Evolutionary conservation across 768 basidiomycete genomes (phyloP).

Genomic region (Leccinum obscurum): DNA sequence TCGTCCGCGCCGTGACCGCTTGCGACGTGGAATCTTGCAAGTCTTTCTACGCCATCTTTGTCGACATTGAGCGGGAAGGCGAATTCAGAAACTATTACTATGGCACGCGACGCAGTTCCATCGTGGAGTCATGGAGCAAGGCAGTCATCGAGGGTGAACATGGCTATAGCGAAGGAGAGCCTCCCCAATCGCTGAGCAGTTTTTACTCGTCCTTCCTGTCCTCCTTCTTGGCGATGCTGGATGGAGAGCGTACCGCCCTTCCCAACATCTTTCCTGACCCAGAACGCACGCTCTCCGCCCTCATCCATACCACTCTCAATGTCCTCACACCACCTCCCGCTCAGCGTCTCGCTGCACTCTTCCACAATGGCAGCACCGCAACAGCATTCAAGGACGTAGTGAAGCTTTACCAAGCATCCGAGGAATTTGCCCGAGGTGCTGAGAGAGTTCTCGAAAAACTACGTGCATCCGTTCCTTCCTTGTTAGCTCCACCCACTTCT

Average conservation of each 20-base stretch:
- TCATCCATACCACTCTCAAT: slow-evolving; percentile 81
- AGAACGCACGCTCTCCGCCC: slow-evolving; percentile 67
- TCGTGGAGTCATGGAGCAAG: slow-evolving; percentile 71
- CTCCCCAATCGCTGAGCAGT: slow-evolving; percentile 49
- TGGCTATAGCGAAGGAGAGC: slow-evolving; percentile 25
- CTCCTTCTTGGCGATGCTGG: slow-evolving; percentile 63
- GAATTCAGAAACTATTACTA: slow-evolving; percentile 97
- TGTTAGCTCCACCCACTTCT: slow-evolving; percentile 24
- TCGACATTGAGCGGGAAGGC: slow-evolving; percentile 84
- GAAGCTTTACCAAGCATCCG: slow-evolving; percentile 66
- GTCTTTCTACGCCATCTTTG: slow-evolving; percentile 83
- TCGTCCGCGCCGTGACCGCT: slow-evolving; percentile 82
- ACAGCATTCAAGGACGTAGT: slow-evolving; percentile 71
- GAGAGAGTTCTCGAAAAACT: slow-evolving; percentile 80
- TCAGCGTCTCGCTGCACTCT: slow-evolving; percentile 71
- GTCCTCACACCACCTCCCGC: slow-evolving; percentile 79
- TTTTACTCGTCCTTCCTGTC: slow-evolving; percentile 79
- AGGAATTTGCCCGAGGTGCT: slow-evolving; percentile 75
- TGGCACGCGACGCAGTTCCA: slow-evolving; percentile 66
- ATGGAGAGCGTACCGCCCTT: slow-evolving; percentile 70
- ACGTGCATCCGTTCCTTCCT: slow-evolving; percentile 37
- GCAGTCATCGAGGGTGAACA: slow-evolving; percentile 42
- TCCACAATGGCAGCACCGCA: slow-evolving; percentile 59
- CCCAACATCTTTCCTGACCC: slow-evolving; percentile 90
- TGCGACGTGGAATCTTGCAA: slow-evolving; percentile 75